Conservation (phyloP, 2,329 filamentous ascomycete genomes). For the Monosporascus sp. region DNA sequence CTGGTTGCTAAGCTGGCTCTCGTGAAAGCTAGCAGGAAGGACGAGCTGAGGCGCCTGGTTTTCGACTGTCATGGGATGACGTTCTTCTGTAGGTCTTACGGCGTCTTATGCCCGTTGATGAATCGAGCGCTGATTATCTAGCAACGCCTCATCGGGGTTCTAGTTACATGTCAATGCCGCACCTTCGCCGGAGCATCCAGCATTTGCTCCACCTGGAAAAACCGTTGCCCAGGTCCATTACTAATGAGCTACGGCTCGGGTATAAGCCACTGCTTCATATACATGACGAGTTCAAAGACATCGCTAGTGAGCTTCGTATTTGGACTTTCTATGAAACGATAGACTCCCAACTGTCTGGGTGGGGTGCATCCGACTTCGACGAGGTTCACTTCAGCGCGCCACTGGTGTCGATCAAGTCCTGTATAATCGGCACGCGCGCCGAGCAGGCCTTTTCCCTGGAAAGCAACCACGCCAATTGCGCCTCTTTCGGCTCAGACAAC, state of each 20-base stretch:
- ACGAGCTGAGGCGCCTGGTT: slow-evolving; percentile 38
- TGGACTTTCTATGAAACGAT: slow-evolving; percentile 61
- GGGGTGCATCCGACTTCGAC: slow-evolving; percentile 27
- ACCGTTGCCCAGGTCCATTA: slow-evolving; percentile 45
- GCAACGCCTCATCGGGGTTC: slow-evolving; percentile 58
- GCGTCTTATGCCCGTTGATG: neutral
- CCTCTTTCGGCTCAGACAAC: slow-evolving; percentile 47
- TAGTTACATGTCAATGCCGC: slow-evolving; percentile 54
- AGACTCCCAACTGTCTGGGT: slow-evolving; percentile 49
- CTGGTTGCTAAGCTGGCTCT: slow-evolving; percentile 54
- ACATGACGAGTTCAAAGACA: slow-evolving; percentile 50
- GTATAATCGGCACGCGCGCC: slow-evolving; percentile 43
- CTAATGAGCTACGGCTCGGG: slow-evolving; percentile 44
- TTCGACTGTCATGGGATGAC: slow-evolving; percentile 55
- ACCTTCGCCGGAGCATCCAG: slow-evolving; percentile 49
- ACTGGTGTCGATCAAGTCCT: slow-evolving; percentile 52
- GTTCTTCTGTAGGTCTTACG: slow-evolving; percentile 45
- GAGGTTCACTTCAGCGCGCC: slow-evolving; percentile 55
- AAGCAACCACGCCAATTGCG: slow-evolving; percentile 49
- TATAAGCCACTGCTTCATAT: slow-evolving; percentile 41
- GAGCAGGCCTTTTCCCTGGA: slow-evolving; percentile 49
- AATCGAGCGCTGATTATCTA: slow-evolving; percentile 20
- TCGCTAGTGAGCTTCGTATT: slow-evolving; percentile 52
- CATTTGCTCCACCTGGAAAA: slow-evolving; percentile 44
- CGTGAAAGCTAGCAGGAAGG: slow-evolving; percentile 36